Evolutionary conservation across 169 alveolate genomes (phyloP), one percentile per base, ranked within the genome.

Genomic region (Eimeria acervulina): DNA sequence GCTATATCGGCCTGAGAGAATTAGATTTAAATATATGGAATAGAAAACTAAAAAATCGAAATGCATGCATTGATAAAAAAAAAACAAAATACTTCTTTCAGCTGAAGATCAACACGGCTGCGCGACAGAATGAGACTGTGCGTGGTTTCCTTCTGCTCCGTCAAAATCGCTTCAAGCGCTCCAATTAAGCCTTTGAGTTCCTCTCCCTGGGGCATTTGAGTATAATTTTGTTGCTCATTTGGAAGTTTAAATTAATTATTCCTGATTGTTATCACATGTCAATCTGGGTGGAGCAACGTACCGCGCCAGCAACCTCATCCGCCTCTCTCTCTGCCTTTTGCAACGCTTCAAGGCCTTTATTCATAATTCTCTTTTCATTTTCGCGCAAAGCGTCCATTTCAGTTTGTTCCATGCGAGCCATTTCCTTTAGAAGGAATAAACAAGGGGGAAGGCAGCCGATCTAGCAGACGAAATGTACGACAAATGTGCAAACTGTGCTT

Each of bases 391-490:
- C 93, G 13, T 21, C 61, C 93, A 59, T 59, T 59, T 85, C 93
- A 12, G 80, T 38, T 26, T 59, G 93, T 85, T 85, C 93, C 80
- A 85, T 55, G 26, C 40, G 28, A 4, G 93, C 44, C 52, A n/a
- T 19, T 51, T 85, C 93, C 93, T 85, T 12, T 2, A 23, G 52
- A 15, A 33, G 66, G 15, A 28, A 17, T 7, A 31, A 19, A 26
- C 52, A 85, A 2, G 17, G n/a, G 66, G 19, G 74, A 52, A 13
- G 81, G 13, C 26, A 31, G 87, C 6, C n/a, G 36, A 76, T 12
- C 42, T 76, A 19, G 19, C 87, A 40, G 13, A 17, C 13, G 21
- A 2, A 2, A 12, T 0, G 5, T 8, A 36, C 12, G 28, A 36
- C n/a, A 55, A 51, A 38, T 47, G 42, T 26, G 40, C 44, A 42